These are phyloP conservation scores for Sclerotinia borealis DNA, from an alignment of 2,329 filamentous ascomycete species.

Conservation along the genomic window DNA sequence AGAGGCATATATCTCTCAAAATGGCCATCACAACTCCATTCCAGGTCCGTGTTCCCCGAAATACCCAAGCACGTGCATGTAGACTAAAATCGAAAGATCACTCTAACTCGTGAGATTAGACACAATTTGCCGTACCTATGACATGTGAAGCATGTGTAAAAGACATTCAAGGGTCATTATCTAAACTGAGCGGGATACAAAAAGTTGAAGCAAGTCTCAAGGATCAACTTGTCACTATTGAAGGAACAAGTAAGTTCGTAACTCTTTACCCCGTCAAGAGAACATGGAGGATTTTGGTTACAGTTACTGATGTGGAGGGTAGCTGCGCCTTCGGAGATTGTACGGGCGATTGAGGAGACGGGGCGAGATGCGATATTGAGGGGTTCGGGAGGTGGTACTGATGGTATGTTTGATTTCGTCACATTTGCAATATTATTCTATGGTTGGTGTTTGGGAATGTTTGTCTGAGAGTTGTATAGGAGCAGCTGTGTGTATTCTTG, in stretches of 20 bases:
- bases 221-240: conserved; percentile 76
- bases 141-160: conserved; percentile 86
- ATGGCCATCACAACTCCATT: conserved; percentile 34
- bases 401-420: conserved; percentile 54
- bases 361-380: conserved; percentile 91
- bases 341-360: conserved; percentile 79
- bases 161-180: conserved; percentile 72
- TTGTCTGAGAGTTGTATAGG: conserved; percentile 37
- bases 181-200: conserved; percentile 70
- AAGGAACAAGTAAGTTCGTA: conserved; percentile 66
- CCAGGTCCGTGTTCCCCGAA: conserved; percentile 26
- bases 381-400: conserved; percentile 72
- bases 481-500: conserved; percentile 91
- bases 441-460: not conserved
- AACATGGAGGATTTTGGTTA: conserved; percentile 3
- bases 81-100: not conserved
- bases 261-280: conserved; percentile 29
- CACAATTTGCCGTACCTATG: conserved; percentile 90
- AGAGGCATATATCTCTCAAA: not conserved
- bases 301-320: conserved; percentile 17
- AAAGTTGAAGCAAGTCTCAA: conserved; percentile 78
- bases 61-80: conserved; percentile 23
- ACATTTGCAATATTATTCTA: not conserved
- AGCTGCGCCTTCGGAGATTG: conserved; percentile 84
- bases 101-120: conserved; percentile 46